A percentile compares a stretch with the other conserved stretches of the same genome.
phyloP scores from a whole-genome alignment of 257 asterid genomes.

The Pogostemon cablin region DNA sequence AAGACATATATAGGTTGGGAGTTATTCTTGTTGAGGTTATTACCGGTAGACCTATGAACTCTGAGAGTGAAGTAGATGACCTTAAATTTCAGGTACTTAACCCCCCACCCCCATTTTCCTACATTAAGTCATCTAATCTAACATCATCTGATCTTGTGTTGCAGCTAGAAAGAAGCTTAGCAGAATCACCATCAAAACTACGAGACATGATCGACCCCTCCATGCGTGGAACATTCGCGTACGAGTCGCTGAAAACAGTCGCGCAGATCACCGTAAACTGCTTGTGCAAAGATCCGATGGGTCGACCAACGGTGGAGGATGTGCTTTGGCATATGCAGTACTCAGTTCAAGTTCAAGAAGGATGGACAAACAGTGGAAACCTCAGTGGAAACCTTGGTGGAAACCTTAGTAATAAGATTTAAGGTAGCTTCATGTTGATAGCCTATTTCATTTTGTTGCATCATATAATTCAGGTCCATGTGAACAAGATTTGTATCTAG shows the following conservation, averaged over 20 bases:
- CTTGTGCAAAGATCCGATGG: slow-evolving; percentile 60
- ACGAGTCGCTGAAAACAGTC: slow-evolving; percentile 80
- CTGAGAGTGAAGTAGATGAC: slow-evolving; percentile 65
- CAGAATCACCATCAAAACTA: slow-evolving; percentile 78
- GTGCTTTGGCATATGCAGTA: slow-evolving; percentile 99
- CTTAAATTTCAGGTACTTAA: slow-evolving; percentile 66
- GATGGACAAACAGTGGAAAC: slow-evolving; percentile 87
- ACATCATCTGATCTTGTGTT: not conserved
- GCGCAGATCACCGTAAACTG: slow-evolving; percentile 79
- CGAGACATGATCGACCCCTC: slow-evolving; percentile 76
- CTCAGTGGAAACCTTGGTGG: slow-evolving; percentile 54
- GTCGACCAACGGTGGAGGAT: slow-evolving; percentile 86
- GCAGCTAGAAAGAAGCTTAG: slow-evolving; percentile 79
- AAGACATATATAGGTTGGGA: slow-evolving; percentile 81
- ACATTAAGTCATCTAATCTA: not conserved
- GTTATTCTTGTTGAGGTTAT: slow-evolving; percentile 67
- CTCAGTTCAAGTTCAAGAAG: slow-evolving; percentile 97
- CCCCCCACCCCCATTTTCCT: not conserved
- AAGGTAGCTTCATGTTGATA: slow-evolving; percentile 23
- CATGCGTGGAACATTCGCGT: slow-evolving; percentile 81
- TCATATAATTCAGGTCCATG: not conserved
- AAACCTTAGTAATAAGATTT: slow-evolving; percentile 55
- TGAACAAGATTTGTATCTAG: slow-evolving; percentile 30
- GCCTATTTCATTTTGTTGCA: slow-evolving; percentile 13
- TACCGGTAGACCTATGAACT: slow-evolving; percentile 63